Evolutionary conservation across 108 stramenopile genomes (phyloP), one percentile per base, ranked within the genome.

Genomic region (Conticribra guillardii): DNA sequence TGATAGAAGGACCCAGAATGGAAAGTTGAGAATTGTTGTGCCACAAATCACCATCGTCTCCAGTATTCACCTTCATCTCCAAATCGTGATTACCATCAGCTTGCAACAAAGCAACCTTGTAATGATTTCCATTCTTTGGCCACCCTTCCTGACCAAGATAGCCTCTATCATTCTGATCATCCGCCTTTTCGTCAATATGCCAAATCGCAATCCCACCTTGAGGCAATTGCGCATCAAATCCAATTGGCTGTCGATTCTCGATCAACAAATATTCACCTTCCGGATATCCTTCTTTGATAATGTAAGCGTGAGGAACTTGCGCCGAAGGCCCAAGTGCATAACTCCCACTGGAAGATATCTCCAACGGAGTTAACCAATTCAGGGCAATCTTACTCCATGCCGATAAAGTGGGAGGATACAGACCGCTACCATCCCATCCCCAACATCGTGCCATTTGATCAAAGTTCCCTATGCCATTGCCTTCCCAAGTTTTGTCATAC

Each of bases 41-140:
- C 75, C 82, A 84, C 48, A 82, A 63, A 54, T 87, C 87, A 19
- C 47, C 53, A 2, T 51, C 49, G 67, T 88, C 85, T n/a, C 87
- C 87, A 21, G 73, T 53, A 54, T 83, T 81, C 11, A 29, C 60
- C 4, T 76, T 80, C 58, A 24, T 73, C 70, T 93, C 92, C 61
- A 93, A 67, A 61, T 93, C 81, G 53, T 86, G 90, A 0, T 77
- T 69, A 1, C 92, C 92, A 67, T 93, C 92, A 3, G 89, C 88
- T 30, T 78, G 73, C 30, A 93, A 47, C 5, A 93, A 28, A 5
- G 89, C 88, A 1, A 93, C 85, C 41, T 62, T 37, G 54, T 93
- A 93, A 69, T 93, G 89, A 21, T 71, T 63, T 16, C 78, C 79
- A 60, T 89, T 88, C 26, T 64, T 34, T 1, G 93, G 93, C 87